phyloP scores from a whole-genome alignment of 352 stramenopile species.

The Globisporangium sylvaticum region DNA sequence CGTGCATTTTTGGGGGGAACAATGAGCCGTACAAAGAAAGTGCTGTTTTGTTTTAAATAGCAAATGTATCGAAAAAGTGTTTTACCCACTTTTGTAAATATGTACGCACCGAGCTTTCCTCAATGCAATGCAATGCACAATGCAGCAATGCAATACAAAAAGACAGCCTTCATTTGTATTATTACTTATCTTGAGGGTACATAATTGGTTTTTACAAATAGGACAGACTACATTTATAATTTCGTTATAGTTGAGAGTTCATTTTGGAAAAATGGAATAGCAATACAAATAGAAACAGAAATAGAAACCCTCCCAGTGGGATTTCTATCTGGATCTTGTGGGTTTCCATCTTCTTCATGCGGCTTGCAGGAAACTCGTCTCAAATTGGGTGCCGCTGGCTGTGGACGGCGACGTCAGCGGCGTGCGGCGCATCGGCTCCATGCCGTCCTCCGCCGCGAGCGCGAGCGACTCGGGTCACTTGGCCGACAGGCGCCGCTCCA shows the following conservation, averaged over 20 bases:
- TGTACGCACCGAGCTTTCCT: no score
- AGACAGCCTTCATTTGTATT: no score
- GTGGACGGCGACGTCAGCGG: conserved; percentile 9
- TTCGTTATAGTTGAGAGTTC: background rate
- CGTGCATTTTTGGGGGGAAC: no score
- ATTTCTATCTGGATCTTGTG: background rate
- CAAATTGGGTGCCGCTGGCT: background rate
- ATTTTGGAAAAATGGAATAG: background rate
- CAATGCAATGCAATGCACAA: no score
- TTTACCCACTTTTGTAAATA: background rate
- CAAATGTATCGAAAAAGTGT: no score
- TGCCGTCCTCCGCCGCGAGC: conserved; percentile 11
- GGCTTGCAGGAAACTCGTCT: conserved; percentile 14
- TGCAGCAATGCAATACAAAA: no score
- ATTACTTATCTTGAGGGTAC: no score
- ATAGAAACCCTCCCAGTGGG: conserved; percentile 12
- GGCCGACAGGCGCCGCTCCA: conserved; percentile 12
- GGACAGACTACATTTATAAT: background rate
- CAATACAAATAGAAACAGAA: background rate
- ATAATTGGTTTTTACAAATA: background rate
- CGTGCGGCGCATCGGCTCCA: conserved; percentile 8
- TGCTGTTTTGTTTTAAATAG: no score
- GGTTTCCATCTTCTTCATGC: conserved; percentile 3
- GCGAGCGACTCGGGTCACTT: conserved; percentile 12
- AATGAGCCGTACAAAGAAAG: no score